Percentiles rank a stretch among this genome's conserved stretches.
phyloP scores from a whole-genome alignment of 805 yeast species.

The Nematodospora valgi region DNA sequence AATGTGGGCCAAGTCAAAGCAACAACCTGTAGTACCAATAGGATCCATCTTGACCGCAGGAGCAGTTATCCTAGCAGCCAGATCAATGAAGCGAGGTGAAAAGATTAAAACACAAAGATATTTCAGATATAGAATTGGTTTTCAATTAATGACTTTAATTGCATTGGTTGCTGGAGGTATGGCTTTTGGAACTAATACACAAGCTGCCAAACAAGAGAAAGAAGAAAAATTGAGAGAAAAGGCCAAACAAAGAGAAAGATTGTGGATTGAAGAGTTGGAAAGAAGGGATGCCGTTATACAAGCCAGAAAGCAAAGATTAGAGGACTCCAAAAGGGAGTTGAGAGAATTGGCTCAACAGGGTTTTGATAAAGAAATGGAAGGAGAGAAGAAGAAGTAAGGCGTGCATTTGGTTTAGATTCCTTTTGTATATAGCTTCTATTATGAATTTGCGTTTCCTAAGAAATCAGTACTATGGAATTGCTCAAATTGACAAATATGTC shows the following conservation, averaged over 20 bases:
- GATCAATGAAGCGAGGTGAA: constrained; percentile 70
- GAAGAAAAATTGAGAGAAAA: constrained; percentile 70
- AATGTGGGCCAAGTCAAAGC: constrained; percentile 60
- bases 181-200: constrained; percentile 54
- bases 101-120: constrained; percentile 74
- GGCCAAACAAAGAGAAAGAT: constrained; percentile 77
- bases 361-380: constrained; percentile 19
- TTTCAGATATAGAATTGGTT: constrained; percentile 86
- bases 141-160: constrained; percentile 79
- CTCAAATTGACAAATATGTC: not conserved
- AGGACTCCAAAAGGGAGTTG: constrained; percentile 48
- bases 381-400: not conserved
- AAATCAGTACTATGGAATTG: no score
- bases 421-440: no score
- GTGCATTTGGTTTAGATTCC: no score
- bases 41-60: constrained; percentile 77
- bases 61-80: constrained; percentile 77
- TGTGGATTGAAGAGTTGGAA: constrained; percentile 90
- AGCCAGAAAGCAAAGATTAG: constrained; percentile 66
- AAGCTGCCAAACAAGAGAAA: constrained; percentile 39
- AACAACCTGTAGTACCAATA: constrained; percentile 87
- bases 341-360: constrained; percentile 32
- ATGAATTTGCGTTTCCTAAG: no score
- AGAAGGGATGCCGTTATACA: constrained; percentile 76
- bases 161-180: constrained; percentile 82